A percentile compares a stretch with the other conserved stretches of the same genome.
phyloP scores from a whole-genome alignment of 2,329 filamentous ascomycete species.

The Scytalidium sp. region DNA sequence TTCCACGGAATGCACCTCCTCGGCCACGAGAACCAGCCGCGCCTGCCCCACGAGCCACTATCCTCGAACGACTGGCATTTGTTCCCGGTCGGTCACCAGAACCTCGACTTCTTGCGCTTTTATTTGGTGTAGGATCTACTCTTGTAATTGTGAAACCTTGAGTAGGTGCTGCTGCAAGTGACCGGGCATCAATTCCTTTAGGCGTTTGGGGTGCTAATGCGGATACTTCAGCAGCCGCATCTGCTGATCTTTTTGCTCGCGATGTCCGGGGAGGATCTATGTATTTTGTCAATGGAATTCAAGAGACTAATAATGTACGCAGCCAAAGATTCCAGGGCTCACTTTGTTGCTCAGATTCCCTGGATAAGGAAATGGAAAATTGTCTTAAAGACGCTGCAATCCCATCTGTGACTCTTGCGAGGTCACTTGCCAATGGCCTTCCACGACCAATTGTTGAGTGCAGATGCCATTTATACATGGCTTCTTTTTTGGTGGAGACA shows the following conservation, averaged over 20 bases:
- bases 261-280: slow-evolving; percentile 9
- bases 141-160: slow-evolving; percentile 17
- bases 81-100: neutral
- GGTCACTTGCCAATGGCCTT: slow-evolving; percentile 22
- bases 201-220: slow-evolving; percentile 16
- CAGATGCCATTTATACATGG: slow-evolving; percentile 32
- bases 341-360: slow-evolving; percentile 12
- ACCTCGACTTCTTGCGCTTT: neutral
- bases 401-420: slow-evolving; percentile 25
- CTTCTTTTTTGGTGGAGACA: slow-evolving; percentile 11
- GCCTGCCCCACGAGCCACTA: neutral
- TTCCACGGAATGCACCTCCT: slow-evolving; percentile 6
- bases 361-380: slow-evolving; percentile 26
- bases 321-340: neutral
- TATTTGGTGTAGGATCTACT: slow-evolving; percentile 3
- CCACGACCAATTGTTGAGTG: slow-evolving; percentile 26
- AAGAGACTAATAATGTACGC: neutral
- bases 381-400: slow-evolving; percentile 27
- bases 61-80: neutral
- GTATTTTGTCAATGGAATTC: neutral
- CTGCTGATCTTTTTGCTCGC: slow-evolving; percentile 16
- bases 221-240: slow-evolving; percentile 23
- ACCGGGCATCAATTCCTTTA: slow-evolving; percentile 27
- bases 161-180: slow-evolving; percentile 25
- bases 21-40: slow-evolving; percentile 3